Percentiles rank a stretch among this genome's conserved stretches.
Conservation (phyloP, 2,329 filamentous ascomycete genomes). For the Aspergillus niger region DNA sequence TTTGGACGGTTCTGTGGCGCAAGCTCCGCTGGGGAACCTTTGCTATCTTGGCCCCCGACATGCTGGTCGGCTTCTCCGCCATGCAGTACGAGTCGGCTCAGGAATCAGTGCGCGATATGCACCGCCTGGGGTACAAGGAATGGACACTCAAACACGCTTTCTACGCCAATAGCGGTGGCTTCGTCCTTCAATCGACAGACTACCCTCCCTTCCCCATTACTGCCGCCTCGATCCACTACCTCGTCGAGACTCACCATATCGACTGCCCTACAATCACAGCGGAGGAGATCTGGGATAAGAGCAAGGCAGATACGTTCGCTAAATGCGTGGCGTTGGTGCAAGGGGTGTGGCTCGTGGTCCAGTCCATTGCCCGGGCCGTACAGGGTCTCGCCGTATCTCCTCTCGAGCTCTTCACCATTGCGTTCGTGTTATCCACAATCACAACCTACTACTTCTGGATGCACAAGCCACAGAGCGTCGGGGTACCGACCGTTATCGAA, state of each 20-base stretch:
- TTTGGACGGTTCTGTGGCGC: not conserved
- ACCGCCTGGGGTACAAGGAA: not conserved
- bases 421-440: constrained; percentile 4
- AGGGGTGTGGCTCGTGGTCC: constrained; percentile 1
- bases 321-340: constrained; percentile 6
- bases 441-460: constrained; percentile 9
- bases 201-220: constrained; percentile 4
- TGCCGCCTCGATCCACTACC: not conserved
- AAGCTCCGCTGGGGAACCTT: constrained; percentile 8
- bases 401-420: constrained; percentile 5
- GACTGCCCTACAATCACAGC: constrained; percentile 1
- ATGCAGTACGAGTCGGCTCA: constrained; percentile 8
- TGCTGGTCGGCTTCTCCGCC: constrained; percentile 6
- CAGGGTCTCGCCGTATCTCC: constrained; percentile 3
- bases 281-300: constrained; percentile 7
- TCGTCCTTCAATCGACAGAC: constrained; percentile 1
- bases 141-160: constrained; percentile 7
- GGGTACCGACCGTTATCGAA: not conserved
- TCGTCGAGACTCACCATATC: constrained; percentile 1
- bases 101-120: constrained; percentile 1
- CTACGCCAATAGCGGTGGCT: constrained; percentile 7
- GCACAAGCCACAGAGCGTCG: constrained; percentile 9
- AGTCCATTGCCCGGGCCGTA: not conserved
- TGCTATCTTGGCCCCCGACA: constrained; percentile 1
- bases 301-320: constrained; percentile 4